These are phyloP conservation scores for Penicillium subrubescens DNA, from an alignment of 495 filamentous ascomycete species.

Conservation along the genomic window DNA sequence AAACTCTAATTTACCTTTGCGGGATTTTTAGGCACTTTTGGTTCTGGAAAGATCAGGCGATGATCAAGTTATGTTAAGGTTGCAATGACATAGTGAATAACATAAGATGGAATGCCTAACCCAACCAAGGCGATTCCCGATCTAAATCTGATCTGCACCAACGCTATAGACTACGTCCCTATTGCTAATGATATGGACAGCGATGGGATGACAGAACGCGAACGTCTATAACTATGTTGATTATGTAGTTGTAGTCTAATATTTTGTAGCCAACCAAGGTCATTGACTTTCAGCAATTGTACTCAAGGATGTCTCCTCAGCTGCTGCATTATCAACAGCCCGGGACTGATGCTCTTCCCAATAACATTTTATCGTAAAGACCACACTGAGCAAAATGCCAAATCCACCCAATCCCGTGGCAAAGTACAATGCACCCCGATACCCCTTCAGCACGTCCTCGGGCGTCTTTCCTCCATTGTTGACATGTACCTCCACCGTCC, in stretches of 20 bases:
- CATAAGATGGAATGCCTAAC: neutral
- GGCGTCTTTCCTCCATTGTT: constrained; percentile 40
- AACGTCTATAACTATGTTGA: neutral
- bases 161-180: neutral
- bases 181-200: neutral
- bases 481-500: constrained; percentile 58
- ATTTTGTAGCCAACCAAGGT: neutral
- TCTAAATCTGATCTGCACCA: neutral
- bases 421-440: constrained; percentile 37
- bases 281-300: neutral
- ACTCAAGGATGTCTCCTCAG: neutral
- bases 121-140: neutral
- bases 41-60: neutral
- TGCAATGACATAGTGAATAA: neutral
- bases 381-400: constrained; percentile 22
- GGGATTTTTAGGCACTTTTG: neutral
- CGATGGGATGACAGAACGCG: neutral
- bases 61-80: neutral
- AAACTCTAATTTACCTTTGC: neutral
- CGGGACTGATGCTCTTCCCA: constrained; percentile 9
- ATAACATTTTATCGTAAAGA: constrained; percentile 20
- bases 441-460: constrained; percentile 32
- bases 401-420: constrained; percentile 32
- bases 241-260: neutral
- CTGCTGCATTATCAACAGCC: neutral